Evolutionary conservation across 495 filamentous ascomycete species (phyloP).

Genomic region (Penicillium antarcticum): DNA sequence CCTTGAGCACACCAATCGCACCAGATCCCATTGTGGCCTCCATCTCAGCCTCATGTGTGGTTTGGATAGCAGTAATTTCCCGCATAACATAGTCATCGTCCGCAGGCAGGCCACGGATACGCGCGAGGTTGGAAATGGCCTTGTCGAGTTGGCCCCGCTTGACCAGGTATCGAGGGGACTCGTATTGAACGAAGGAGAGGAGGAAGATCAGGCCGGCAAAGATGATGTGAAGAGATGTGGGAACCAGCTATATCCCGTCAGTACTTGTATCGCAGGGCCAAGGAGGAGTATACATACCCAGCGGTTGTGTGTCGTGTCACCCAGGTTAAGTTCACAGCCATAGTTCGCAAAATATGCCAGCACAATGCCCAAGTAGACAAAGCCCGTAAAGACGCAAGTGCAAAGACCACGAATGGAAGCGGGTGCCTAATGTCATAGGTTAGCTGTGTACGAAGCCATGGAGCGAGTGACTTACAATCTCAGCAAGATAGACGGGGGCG

Average conservation of each 20-base stretch:
- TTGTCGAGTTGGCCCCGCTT: constrained; percentile 53
- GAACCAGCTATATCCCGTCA: constrained; percentile 51
- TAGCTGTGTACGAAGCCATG: neutral
- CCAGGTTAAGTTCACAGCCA: constrained; percentile 55
- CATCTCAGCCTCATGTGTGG: constrained; percentile 66
- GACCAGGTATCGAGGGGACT: constrained; percentile 63
- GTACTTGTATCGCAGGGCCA: neutral
- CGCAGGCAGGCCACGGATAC: constrained; percentile 37
- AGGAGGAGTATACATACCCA: constrained; percentile 39
- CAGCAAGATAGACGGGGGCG: constrained; percentile 50
- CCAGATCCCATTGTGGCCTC: constrained; percentile 58
- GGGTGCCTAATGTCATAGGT: constrained; percentile 36
- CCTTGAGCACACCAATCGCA: constrained; percentile 53
- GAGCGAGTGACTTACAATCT: constrained; percentile 36
- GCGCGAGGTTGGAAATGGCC: constrained; percentile 42
- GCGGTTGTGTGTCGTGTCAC: constrained; percentile 52
- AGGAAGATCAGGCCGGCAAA: constrained; percentile 66
- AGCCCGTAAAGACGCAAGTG: constrained; percentile 63
- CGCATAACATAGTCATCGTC: constrained; percentile 46
- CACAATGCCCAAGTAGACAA: constrained; percentile 48
- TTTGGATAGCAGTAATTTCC: constrained; percentile 62
- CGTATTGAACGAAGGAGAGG: constrained; percentile 61
- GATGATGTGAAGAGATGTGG: constrained; percentile 68
- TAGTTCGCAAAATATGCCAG: constrained; percentile 52
- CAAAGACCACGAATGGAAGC: constrained; percentile 63